Percentiles rank a stretch among this genome's conserved stretches.
These are phyloP conservation scores for Trichoderma endophyticum DNA, from an alignment of 2,329 filamentous ascomycete genomes.

Conservation along the genomic window DNA sequence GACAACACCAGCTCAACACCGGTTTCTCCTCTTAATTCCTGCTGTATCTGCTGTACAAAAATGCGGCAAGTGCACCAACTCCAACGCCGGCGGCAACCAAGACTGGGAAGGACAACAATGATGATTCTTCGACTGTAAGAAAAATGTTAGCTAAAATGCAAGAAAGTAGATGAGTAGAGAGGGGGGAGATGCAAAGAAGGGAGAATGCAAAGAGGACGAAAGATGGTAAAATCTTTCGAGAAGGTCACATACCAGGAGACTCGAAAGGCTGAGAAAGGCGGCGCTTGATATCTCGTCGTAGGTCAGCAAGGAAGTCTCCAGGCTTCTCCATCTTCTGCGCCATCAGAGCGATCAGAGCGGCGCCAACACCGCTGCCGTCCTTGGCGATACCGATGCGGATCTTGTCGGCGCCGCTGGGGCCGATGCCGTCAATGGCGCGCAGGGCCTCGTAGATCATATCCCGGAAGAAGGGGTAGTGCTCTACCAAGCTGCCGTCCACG, in stretches of 20 bases:
- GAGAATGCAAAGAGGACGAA: background rate
- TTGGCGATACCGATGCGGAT: slow-evolving; percentile 95
- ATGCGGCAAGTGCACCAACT: slow-evolving; percentile 37
- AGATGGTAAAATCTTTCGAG: background rate
- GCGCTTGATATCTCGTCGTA: slow-evolving; percentile 40
- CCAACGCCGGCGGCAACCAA: slow-evolving; percentile 37
- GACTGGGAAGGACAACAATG: slow-evolving; percentile 31
- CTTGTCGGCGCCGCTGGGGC: slow-evolving; percentile 72
- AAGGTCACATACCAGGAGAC: slow-evolving; percentile 29
- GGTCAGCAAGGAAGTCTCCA: slow-evolving; percentile 41
- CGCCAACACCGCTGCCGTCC: slow-evolving; percentile 81
- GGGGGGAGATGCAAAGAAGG: background rate
- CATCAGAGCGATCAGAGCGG: slow-evolving; percentile 88
- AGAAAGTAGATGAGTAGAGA: background rate
- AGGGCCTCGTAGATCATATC: slow-evolving; percentile 83
- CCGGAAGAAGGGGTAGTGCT: slow-evolving; percentile 93
- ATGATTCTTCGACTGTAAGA: slow-evolving; percentile 31
- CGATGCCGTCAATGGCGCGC: slow-evolving; percentile 72
- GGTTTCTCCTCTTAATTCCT: background rate
- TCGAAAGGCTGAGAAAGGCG: slow-evolving; percentile 33
- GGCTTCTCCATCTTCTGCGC: slow-evolving; percentile 65
- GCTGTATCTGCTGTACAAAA: slow-evolving; percentile 36
- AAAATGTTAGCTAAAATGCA: background rate
- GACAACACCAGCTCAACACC: background rate
- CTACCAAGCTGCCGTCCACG: slow-evolving; percentile 89